Conservation (phyloP, 108 stramenopile genomes). For the Mediolabrus comicus region DNA sequence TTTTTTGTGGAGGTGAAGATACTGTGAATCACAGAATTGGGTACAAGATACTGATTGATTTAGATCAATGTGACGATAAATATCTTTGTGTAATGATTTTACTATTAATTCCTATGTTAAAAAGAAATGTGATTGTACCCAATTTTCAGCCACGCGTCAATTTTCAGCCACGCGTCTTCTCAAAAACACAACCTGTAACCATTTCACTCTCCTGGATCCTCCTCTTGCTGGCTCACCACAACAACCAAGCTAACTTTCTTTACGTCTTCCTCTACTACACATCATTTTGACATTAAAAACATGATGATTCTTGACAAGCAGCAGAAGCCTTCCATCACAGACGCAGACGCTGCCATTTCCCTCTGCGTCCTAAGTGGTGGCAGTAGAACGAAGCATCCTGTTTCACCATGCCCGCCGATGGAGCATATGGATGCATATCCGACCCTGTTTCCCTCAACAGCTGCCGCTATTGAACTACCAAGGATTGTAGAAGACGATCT, state of each 20-base stretch:
- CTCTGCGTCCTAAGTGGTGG: constrained; percentile 1
- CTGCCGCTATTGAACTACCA: neutral
- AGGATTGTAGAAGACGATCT: neutral
- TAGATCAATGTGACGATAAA: no score
- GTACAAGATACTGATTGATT: no score
- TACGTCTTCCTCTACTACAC: no score
- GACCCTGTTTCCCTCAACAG: neutral
- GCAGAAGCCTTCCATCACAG: neutral
- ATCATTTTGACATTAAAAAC: neutral
- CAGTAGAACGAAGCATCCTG: neutral
- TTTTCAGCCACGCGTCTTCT: neutral
- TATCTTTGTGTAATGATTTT: no score
- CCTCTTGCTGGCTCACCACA: no score
- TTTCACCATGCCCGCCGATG: neutral
- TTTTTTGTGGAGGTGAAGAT: no score
- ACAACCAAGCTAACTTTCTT: no score
- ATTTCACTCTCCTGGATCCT: no score
- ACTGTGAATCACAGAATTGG: no score
- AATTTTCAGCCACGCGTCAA: no score
- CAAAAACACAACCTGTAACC: neutral
- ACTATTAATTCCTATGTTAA: neutral
- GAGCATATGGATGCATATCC: neutral
- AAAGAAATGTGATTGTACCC: no score
- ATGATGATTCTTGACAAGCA: neutral
- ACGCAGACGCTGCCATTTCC: constrained; percentile 1